phyloP scores from a whole-genome alignment of 2,329 filamentous ascomycete species.

The Pleomassaria siparia region DNA sequence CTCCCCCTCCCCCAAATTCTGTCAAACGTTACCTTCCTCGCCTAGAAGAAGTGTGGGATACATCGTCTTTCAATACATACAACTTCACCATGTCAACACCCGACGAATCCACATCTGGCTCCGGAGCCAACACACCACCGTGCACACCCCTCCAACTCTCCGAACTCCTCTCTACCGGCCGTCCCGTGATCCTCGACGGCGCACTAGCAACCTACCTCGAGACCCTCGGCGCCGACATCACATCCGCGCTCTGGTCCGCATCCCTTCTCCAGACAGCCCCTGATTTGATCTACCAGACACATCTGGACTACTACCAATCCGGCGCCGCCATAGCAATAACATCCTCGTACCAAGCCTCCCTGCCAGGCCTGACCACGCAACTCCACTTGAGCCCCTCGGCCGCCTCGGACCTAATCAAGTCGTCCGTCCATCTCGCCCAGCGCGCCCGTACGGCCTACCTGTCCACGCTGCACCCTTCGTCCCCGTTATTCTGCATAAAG shows the following conservation, averaged over 20 bases:
- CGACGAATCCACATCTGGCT: no score
- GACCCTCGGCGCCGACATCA: slow-evolving; percentile 46
- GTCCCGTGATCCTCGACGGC: slow-evolving; percentile 47
- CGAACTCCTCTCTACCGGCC: slow-evolving; percentile 15
- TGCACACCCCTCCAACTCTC: slow-evolving; percentile 11
- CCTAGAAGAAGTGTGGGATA: no score
- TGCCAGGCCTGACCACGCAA: slow-evolving; percentile 44
- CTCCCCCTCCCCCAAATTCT: no score
- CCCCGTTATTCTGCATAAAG: not conserved
- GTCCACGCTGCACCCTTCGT: not conserved
- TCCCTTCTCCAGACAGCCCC: slow-evolving; percentile 45
- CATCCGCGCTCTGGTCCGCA: slow-evolving; percentile 49
- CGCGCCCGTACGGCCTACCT: slow-evolving; percentile 40
- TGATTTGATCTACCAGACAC: slow-evolving; percentile 45
- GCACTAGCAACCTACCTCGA: slow-evolving; percentile 53
- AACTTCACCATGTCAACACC: no score
- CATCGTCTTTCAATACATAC: no score
- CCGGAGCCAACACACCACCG: no score
- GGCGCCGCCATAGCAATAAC: slow-evolving; percentile 53
- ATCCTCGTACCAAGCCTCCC: slow-evolving; percentile 51
- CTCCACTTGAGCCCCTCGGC: slow-evolving; percentile 34
- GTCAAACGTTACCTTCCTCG: no score
- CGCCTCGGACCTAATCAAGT: slow-evolving; percentile 40
- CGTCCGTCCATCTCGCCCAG: slow-evolving; percentile 46
- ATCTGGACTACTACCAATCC: slow-evolving; percentile 48